Evolutionary conservation across 495 filamentous ascomycete species (phyloP).

Genomic region (Aspergillus heteromorphus): DNA sequence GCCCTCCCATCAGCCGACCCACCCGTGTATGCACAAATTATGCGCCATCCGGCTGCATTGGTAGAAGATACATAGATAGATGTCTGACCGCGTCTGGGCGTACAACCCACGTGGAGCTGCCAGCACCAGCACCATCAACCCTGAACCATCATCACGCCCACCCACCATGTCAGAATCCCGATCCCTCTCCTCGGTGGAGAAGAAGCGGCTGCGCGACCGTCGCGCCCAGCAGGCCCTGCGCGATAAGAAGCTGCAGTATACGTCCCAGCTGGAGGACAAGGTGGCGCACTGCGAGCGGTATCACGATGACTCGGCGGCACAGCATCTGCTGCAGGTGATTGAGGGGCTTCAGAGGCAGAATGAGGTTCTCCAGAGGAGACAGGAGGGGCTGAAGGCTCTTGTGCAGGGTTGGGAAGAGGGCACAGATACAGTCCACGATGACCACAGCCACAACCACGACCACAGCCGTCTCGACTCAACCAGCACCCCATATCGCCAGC

Average conservation of each 20-base stretch:
- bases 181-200: slow-evolving; percentile 12
- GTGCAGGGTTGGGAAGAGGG: slow-evolving; percentile 21
- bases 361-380: slow-evolving; percentile 14
- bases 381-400: slow-evolving; percentile 12
- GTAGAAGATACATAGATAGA: too few species aligned
- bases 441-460: neutral
- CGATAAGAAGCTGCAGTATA: slow-evolving; percentile 20
- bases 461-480: too few species aligned
- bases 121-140: neutral
- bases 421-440: too few species aligned
- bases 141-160: too few species aligned
- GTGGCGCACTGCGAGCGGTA: slow-evolving; percentile 22
- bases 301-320: slow-evolving; percentile 16
- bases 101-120: too few species aligned
- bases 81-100: too few species aligned
- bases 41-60: neutral
- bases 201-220: slow-evolving; percentile 26
- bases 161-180: neutral
- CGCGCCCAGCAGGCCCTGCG: slow-evolving; percentile 26
- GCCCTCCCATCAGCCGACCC: too few species aligned
- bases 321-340: slow-evolving; percentile 19
- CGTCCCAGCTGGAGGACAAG: slow-evolving; percentile 15
- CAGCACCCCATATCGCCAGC: too few species aligned
- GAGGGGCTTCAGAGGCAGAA: slow-evolving; percentile 20
- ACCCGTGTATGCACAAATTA: neutral